Conservation (phyloP, 2,329 filamentous ascomycete species). For the Periconia macrospinosa region DNA sequence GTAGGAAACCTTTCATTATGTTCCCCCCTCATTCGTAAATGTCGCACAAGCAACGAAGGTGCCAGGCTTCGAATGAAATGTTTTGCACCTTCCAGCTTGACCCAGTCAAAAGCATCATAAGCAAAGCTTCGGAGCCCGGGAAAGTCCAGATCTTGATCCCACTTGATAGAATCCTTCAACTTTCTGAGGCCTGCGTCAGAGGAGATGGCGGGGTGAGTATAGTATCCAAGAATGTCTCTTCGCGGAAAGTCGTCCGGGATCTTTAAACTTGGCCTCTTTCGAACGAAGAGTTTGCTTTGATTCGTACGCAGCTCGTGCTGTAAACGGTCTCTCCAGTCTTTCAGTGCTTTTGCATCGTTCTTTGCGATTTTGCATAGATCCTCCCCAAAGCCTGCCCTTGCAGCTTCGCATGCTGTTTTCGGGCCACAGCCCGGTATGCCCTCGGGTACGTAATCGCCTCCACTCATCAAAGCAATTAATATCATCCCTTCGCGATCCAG, state of each 20-base stretch:
- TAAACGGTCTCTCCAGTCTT: constrained; percentile 72
- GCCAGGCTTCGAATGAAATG: constrained; percentile 83
- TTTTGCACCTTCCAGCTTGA: constrained; percentile 72
- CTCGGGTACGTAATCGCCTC: constrained; percentile 88
- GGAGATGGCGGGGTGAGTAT: constrained; percentile 85
- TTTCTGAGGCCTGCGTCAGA: constrained; percentile 57
- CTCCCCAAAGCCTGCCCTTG: constrained; percentile 81
- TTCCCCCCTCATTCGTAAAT: constrained; percentile 47
- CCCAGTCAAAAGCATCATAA: constrained; percentile 84
- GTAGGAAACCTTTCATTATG: constrained; percentile 18
- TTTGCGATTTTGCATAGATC: constrained; percentile 68
- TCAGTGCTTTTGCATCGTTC: constrained; percentile 62
- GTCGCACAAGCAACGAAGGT: constrained; percentile 70
- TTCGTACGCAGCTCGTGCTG: constrained; percentile 80
- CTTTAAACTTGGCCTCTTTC: constrained; percentile 70
- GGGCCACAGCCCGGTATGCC: constrained; percentile 86
- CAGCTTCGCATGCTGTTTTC: constrained; percentile 87
- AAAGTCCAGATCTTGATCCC: constrained; percentile 67
- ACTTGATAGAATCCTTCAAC: constrained; percentile 58
- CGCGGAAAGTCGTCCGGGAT: constrained; percentile 85
- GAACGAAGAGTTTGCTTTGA: constrained; percentile 76
- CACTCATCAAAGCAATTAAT: constrained; percentile 89
- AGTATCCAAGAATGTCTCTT: constrained; percentile 77
- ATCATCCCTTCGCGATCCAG: constrained; percentile 90
- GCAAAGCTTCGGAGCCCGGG: constrained; percentile 72